Evolutionary conservation across 352 stramenopile genomes (phyloP).

Genomic region (Pythium coloratum): DNA sequence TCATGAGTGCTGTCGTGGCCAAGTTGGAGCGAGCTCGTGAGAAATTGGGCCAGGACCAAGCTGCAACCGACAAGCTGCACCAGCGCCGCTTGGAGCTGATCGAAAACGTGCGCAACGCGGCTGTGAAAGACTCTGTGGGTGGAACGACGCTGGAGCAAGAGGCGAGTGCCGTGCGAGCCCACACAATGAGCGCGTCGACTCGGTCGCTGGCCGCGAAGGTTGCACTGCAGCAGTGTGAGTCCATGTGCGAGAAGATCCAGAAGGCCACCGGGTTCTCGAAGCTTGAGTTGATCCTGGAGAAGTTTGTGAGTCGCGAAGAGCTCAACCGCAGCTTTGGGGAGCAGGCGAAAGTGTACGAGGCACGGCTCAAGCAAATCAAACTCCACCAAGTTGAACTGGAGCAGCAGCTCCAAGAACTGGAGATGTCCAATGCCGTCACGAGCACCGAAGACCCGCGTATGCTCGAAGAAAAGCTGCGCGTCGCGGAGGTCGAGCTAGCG

Average conservation of each 20-base stretch:
- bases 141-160: slow-evolving; percentile 28
- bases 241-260: slow-evolving; percentile 84
- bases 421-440: slow-evolving; percentile 54
- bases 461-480: slow-evolving; percentile 70
- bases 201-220: slow-evolving; percentile 69
- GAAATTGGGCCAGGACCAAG: slow-evolving; percentile 70
- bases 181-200: slow-evolving; percentile 40
- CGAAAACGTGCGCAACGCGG: slow-evolving; percentile 47
- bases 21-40: slow-evolving; percentile 61
- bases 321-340: slow-evolving; percentile 82
- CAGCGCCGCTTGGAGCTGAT: slow-evolving; percentile 74
- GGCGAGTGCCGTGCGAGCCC: slow-evolving; percentile 24
- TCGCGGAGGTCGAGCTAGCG: slow-evolving; percentile 68
- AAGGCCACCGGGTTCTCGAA: slow-evolving; percentile 78
- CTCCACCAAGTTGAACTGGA: slow-evolving; percentile 69
- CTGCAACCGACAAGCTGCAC: slow-evolving; percentile 67
- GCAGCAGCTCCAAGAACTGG: slow-evolving; percentile 61
- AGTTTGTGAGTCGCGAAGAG: slow-evolving; percentile 76
- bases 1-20: slow-evolving; percentile 63
- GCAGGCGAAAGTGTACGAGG: slow-evolving; percentile 80
- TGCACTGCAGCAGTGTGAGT: slow-evolving; percentile 76
- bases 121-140: slow-evolving; percentile 13
- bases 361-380: slow-evolving; percentile 79
- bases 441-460: slow-evolving; percentile 60
- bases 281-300: slow-evolving; percentile 77